These are phyloP conservation scores for Panicum hallii DNA, from an alignment of 202 grass and related monocot genomes.

Conservation along the genomic window DNA sequence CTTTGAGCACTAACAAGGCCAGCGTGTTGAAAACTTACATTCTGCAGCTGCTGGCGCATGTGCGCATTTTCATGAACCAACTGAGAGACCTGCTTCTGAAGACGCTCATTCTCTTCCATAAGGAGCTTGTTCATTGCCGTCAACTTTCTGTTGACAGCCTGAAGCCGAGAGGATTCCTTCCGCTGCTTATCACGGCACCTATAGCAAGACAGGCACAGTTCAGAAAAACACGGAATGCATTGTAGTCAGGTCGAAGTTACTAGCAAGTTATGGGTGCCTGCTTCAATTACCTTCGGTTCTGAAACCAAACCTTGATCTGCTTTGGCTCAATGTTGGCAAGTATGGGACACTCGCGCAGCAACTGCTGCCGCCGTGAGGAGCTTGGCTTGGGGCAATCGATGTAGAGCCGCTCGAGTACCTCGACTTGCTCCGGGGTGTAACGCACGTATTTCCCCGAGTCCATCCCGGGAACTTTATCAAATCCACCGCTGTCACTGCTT, in stretches of 20 bases:
- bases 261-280: background rate
- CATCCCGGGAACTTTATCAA: slow-evolving; percentile 57
- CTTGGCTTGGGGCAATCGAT: slow-evolving; percentile 92
- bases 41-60: slow-evolving; percentile 95
- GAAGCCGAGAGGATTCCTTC: slow-evolving; percentile 83
- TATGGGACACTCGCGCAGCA: slow-evolving; percentile 82
- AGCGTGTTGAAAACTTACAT: slow-evolving; percentile 52
- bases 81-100: slow-evolving; percentile 95
- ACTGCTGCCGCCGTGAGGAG: slow-evolving; percentile 74
- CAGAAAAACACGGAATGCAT: background rate
- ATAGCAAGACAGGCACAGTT: slow-evolving; percentile 10
- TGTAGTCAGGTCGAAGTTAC: background rate
- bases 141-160: slow-evolving; percentile 89
- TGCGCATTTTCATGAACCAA: slow-evolving; percentile 86
- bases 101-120: slow-evolving; percentile 97
- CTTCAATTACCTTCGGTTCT: slow-evolving; percentile 81
- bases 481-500: slow-evolving; percentile 54
- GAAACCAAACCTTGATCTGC: slow-evolving; percentile 99
- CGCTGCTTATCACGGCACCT: slow-evolving; percentile 95
- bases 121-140: slow-evolving; percentile 97
- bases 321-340: slow-evolving; percentile 88
- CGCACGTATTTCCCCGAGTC: slow-evolving; percentile 90
- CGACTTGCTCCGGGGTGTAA: slow-evolving; percentile 91
- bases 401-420: slow-evolving; percentile 86
- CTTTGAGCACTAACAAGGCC: background rate